phyloP scores from a whole-genome alignment of 2,329 filamentous ascomycete species.

The Meredithiella fracta region DNA sequence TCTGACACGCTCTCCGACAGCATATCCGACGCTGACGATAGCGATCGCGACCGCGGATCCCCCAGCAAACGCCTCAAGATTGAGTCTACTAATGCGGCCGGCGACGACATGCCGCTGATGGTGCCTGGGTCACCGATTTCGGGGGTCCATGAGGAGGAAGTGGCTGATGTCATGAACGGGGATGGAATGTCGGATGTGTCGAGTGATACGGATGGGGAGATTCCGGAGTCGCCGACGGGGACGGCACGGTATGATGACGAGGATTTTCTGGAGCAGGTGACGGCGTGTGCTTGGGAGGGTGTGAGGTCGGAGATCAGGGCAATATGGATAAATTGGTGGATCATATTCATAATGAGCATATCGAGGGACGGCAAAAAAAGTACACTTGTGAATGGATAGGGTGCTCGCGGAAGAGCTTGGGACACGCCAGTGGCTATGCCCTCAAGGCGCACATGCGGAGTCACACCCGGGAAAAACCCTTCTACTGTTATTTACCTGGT shows the following conservation, averaged over 20 bases:
- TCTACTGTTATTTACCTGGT: slow-evolving; percentile 92
- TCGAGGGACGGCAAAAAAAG: slow-evolving; percentile 83
- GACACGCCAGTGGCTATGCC: slow-evolving; percentile 89
- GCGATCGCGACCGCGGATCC: background rate
- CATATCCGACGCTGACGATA: slow-evolving; percentile 19
- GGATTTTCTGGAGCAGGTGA: slow-evolving; percentile 62
- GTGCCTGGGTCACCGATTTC: slow-evolving; percentile 19
- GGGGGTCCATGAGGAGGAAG: slow-evolving; percentile 20
- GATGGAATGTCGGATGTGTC: slow-evolving; percentile 58
- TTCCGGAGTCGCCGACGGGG: slow-evolving; percentile 49
- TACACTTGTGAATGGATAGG: slow-evolving; percentile 98
- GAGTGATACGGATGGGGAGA: slow-evolving; percentile 75
- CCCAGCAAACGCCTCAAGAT: slow-evolving; percentile 30
- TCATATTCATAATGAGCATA: slow-evolving; percentile 84
- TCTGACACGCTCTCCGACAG: slow-evolving; percentile 19
- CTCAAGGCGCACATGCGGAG: slow-evolving; percentile 94
- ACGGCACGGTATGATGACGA: slow-evolving; percentile 56
- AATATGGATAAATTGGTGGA: slow-evolving; percentile 72
- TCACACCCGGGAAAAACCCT: slow-evolving; percentile 94
- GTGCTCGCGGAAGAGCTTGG: slow-evolving; percentile 72
- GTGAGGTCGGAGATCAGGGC: slow-evolving; percentile 49
- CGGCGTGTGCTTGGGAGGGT: slow-evolving; percentile 66
- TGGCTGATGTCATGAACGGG: background rate
- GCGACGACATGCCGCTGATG: slow-evolving; percentile 30
- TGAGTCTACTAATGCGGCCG: slow-evolving; percentile 19